A percentile compares a stretch with the other conserved stretches of the same genome.
Evolutionary conservation across 345 rosid genomes (phyloP).

Genomic region (Salix arbutifolia): DNA sequence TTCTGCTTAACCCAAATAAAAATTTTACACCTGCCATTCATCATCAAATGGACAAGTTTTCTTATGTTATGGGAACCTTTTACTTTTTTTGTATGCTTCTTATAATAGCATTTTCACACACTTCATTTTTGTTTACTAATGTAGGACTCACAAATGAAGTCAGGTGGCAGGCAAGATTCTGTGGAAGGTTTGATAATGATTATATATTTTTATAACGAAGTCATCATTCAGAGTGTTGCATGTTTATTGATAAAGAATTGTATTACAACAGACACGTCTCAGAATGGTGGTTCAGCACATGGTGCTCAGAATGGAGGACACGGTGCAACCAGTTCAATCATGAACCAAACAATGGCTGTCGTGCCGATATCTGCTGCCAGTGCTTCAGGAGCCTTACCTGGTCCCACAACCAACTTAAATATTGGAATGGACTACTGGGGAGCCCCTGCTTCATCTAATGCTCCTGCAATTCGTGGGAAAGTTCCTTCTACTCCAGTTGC

Average conservation of each 20-base stretch:
- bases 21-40: background rate
- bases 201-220: background rate
- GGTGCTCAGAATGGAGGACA: constrained; percentile 66
- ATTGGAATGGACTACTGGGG: constrained; percentile 99
- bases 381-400: constrained; percentile 52
- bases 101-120: constrained; percentile 1
- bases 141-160: constrained; percentile 66
- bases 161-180: constrained; percentile 74
- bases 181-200: constrained; percentile 50
- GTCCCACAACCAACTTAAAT: constrained; percentile 87
- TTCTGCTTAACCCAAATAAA: background rate
- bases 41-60: background rate
- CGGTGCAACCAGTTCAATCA: constrained; percentile 39
- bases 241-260: constrained; percentile 11
- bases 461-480: constrained; percentile 67
- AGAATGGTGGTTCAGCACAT: constrained; percentile 66
- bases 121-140: constrained; percentile 14
- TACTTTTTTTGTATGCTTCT: background rate
- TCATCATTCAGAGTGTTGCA: background rate
- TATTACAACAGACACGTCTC: constrained; percentile 58
- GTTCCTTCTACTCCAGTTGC: constrained; percentile 65
- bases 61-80: background rate
- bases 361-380: constrained; percentile 63
- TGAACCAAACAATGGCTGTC: constrained; percentile 49
- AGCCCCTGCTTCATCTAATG: constrained; percentile 52